Evolutionary conservation across 108 stramenopile species (phyloP).

Genomic region (Chaetoceros tenuissimus): DNA sequence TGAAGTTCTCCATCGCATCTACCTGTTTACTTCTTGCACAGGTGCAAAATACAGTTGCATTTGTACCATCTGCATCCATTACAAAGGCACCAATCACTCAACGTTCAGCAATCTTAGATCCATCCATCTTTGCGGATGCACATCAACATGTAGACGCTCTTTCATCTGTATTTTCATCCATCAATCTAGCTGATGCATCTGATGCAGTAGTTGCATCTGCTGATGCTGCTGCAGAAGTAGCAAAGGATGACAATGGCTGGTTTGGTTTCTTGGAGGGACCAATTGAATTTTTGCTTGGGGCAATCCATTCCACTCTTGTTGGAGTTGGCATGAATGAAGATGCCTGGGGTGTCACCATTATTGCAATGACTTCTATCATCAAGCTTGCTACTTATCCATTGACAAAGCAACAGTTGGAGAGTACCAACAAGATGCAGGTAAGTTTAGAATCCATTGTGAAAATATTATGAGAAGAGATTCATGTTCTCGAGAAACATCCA

Average conservation of each 20-base stretch:
- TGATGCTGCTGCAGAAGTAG: constrained; percentile 27
- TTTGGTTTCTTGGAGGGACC: constrained; percentile 81
- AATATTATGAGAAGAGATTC: neutral
- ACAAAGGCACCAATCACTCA: constrained; percentile 10
- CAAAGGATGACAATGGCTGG: constrained; percentile 66
- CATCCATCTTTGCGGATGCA: constrained; percentile 34
- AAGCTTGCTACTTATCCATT: constrained; percentile 89
- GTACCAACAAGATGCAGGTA: constrained; percentile 93
- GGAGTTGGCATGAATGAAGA: constrained; percentile 56
- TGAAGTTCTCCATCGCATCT: too few species aligned
- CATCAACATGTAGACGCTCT: constrained; percentile 39
- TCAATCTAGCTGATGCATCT: constrained; percentile 46
- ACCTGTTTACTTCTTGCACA: too few species aligned
- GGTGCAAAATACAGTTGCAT: neutral
- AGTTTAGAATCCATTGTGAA: constrained; percentile 4
- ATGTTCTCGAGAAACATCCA: neutral
- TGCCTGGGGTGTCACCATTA: constrained; percentile 89
- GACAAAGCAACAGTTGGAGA: constrained; percentile 85
- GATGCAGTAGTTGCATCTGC: constrained; percentile 19
- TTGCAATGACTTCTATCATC: constrained; percentile 83
- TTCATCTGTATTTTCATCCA: constrained; percentile 42
- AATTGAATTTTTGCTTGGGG: constrained; percentile 46
- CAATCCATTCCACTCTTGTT: constrained; percentile 52
- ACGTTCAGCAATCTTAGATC: constrained; percentile 35
- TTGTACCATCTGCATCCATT: neutral